Conservation (phyloP, 1,284 basidiomycete species). For the Tilletia indica region DNA sequence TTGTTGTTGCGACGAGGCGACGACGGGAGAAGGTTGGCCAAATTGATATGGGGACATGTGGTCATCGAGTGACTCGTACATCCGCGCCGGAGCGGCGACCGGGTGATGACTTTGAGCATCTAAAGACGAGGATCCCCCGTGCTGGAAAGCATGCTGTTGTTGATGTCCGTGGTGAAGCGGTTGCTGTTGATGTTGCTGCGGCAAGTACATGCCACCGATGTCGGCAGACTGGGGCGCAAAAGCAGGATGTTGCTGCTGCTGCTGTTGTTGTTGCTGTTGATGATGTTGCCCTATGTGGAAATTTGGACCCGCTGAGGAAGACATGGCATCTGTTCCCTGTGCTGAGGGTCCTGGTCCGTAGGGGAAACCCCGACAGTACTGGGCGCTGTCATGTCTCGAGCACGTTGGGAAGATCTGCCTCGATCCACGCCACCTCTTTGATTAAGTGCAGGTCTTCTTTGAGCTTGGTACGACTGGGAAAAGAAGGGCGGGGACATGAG, state of each 20-base stretch:
- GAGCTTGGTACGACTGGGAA: too few relatives aligned
- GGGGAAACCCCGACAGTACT: too few relatives aligned
- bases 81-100: neutral
- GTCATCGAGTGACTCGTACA: neutral
- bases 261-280: neutral
- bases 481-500: too few relatives aligned
- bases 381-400: too few relatives aligned
- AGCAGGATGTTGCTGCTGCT: neutral
- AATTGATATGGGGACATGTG: constrained; percentile 8
- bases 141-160: neutral
- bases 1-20: neutral
- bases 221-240: neutral
- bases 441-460: too few relatives aligned
- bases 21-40: neutral
- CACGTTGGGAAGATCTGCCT: too few relatives aligned
- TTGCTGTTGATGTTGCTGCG: neutral
- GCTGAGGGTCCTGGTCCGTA: too few relatives aligned
- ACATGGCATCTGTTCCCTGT: too few relatives aligned
- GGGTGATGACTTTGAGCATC: neutral
- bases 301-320: neutral
- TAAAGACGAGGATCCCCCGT: too few relatives aligned
- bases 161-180: too few relatives aligned
- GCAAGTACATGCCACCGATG: neutral
- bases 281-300: neutral
- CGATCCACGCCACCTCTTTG: too few relatives aligned